Evolutionary conservation across 2,329 filamentous ascomycete species (phyloP).

Genomic region (Hortaea sp.): DNA sequence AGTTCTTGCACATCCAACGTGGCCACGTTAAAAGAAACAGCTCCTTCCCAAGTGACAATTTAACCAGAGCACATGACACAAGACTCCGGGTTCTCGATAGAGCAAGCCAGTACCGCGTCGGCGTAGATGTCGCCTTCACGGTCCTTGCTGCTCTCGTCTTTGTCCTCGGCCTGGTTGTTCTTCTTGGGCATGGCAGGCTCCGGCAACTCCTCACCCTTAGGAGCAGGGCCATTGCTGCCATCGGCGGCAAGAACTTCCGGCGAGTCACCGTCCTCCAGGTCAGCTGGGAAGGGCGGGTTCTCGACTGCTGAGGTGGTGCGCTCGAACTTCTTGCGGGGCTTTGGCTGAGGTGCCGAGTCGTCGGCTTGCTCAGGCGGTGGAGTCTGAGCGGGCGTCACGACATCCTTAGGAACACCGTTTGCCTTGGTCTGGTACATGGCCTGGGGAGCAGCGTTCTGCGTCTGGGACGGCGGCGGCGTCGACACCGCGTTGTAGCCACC

Average conservation of each 20-base stretch:
- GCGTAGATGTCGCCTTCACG: slow-evolving; percentile 91
- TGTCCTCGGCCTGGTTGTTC: slow-evolving; percentile 60
- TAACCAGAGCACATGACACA: slow-evolving; percentile 97
- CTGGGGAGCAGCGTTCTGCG: slow-evolving; percentile 46
- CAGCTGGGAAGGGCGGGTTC: slow-evolving; percentile 63
- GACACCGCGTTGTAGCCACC: slow-evolving; percentile 23
- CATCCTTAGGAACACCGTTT: slow-evolving; percentile 43
- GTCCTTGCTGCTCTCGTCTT: slow-evolving; percentile 58
- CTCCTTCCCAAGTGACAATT: neutral
- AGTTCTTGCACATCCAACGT: too few species aligned
- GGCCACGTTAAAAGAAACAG: too few species aligned
- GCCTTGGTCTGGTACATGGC: slow-evolving; percentile 54
- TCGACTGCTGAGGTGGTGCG: slow-evolving; percentile 41
- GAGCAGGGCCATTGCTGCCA: slow-evolving; percentile 41
- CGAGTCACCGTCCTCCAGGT: slow-evolving; percentile 65
- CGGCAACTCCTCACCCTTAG: slow-evolving; percentile 56
- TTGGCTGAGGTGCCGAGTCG: slow-evolving; percentile 25
- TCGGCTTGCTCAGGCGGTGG: slow-evolving; percentile 43
- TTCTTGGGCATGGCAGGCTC: slow-evolving; percentile 43
- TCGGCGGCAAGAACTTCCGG: slow-evolving; percentile 69
- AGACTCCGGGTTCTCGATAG: slow-evolving; percentile 91
- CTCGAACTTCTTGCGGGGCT: slow-evolving; percentile 35
- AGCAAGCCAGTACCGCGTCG: slow-evolving; percentile 82
- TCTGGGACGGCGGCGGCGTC: slow-evolving; percentile 46
- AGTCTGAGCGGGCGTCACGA: slow-evolving; percentile 59